Conservation (phyloP, 2,329 filamentous ascomycete genomes). For the Phoma sp. region DNA sequence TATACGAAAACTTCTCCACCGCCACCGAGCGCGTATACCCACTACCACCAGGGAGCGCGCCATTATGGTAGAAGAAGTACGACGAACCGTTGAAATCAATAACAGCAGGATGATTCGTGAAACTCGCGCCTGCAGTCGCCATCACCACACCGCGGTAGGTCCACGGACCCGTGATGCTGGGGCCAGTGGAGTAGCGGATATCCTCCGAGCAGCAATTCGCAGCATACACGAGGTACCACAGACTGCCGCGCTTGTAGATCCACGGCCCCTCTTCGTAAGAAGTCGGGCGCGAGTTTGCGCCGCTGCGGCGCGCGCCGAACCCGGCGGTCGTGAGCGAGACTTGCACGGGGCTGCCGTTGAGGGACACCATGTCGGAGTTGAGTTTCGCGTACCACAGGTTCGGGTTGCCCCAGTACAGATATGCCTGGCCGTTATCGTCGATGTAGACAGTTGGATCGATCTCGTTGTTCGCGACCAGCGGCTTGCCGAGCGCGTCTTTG, state of each 20-base stretch:
- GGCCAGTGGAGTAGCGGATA: background rate
- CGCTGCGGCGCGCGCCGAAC: background rate
- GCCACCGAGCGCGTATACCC: background rate
- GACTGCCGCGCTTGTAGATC: background rate
- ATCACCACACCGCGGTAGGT: background rate
- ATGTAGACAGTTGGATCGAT: background rate
- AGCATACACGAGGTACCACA: background rate
- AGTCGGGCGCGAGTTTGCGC: background rate
- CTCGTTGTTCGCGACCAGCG: background rate
- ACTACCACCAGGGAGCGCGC: background rate
- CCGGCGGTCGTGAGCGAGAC: background rate
- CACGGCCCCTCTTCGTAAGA: background rate
- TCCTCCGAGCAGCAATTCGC: background rate
- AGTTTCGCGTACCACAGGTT: background rate
- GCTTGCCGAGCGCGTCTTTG: background rate
- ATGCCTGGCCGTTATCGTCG: background rate
- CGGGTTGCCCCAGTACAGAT: background rate
- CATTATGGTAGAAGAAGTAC: background rate
- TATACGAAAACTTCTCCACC: background rate
- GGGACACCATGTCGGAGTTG: background rate
- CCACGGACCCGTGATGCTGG: background rate
- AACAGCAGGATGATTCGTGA: background rate
- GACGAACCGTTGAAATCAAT: background rate
- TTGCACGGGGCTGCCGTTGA: background rate
- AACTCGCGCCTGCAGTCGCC: background rate